A percentile compares a stretch with the other conserved stretches of the same genome.
Evolutionary conservation across 352 stramenopile genomes (phyloP).

Genomic region (Pythium brassicae): DNA sequence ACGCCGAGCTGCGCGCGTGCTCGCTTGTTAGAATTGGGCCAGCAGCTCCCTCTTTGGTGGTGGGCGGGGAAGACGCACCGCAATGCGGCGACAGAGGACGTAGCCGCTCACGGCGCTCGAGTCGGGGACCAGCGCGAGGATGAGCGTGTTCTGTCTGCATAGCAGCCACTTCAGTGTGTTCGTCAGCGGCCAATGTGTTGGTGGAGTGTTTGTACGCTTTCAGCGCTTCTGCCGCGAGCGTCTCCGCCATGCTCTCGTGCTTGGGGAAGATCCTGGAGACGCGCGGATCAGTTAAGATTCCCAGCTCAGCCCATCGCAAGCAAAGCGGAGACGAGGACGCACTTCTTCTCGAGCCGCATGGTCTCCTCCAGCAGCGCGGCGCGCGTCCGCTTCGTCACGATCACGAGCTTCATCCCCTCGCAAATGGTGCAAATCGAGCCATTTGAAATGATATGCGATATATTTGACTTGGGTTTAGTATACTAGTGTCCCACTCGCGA

Average conservation of each 20-base stretch:
- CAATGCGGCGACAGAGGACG: conserved; percentile 36
- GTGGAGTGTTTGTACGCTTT: neutral
- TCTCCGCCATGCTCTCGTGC: conserved; percentile 13
- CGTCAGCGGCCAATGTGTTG: too few species aligned
- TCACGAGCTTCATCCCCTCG: conserved; percentile 7
- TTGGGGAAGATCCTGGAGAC: conserved; percentile 11
- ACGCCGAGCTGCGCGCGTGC: conserved; percentile 15
- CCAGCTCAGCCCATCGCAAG: neutral
- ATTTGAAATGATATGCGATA: neutral
- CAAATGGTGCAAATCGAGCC: neutral
- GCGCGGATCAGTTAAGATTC: neutral
- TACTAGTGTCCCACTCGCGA: neutral
- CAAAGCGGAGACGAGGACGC: neutral
- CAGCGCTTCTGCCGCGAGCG: conserved; percentile 10
- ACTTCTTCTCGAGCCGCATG: conserved; percentile 14
- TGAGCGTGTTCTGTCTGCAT: conserved; percentile 30
- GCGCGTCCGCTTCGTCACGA: conserved; percentile 10
- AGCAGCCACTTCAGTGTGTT: too few species aligned
- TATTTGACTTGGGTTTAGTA: conserved; percentile 4
- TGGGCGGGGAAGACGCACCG: conserved; percentile 18
- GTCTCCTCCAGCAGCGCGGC: conserved; percentile 7
- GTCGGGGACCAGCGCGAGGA: conserved; percentile 24
- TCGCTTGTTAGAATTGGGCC: neutral
- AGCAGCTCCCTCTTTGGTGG: neutral
- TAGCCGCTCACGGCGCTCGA: conserved; percentile 27